phyloP scores from a whole-genome alignment of 768 basidiomycete species.

The Suillus americanus region DNA sequence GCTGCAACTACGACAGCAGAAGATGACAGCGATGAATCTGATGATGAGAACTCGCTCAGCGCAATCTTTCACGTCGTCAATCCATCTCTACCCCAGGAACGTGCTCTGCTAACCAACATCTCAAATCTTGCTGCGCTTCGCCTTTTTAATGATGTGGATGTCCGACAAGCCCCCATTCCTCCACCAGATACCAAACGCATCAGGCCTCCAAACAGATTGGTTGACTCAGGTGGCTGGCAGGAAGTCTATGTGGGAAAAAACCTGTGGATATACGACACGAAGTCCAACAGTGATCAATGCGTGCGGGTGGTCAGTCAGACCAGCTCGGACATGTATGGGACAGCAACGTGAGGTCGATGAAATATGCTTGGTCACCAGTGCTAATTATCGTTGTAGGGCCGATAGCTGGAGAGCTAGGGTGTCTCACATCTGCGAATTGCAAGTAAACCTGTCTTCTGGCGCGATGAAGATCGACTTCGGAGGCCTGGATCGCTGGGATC shows the following conservation, averaged over 20 bases:
- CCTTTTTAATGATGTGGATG: conserved; percentile 69
- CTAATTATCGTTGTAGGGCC: conserved; percentile 45
- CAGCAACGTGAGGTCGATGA: conserved; percentile 64
- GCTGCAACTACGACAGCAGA: conserved; percentile 23
- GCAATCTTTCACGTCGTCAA: conserved; percentile 57
- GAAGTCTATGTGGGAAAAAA: conserved; percentile 69
- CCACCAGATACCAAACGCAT: conserved; percentile 46
- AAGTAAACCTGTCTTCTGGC: conserved; percentile 59
- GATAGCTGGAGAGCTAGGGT: conserved; percentile 81
- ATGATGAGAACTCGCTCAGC: conserved; percentile 34
- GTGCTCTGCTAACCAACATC: conserved; percentile 42
- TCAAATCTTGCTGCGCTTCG: conserved; percentile 70
- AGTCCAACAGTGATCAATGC: conserved; percentile 65
- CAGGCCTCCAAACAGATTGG: conserved; percentile 53
- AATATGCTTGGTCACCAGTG: neutral
- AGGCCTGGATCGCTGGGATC: conserved; percentile 74
- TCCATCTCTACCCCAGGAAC: conserved; percentile 41
- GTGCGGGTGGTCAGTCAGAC: conserved; percentile 62
- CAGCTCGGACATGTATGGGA: conserved; percentile 65
- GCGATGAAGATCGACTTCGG: conserved; percentile 75
- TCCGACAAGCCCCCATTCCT: conserved; percentile 51
- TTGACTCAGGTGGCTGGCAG: conserved; percentile 66
- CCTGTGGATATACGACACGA: conserved; percentile 74
- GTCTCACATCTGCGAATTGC: conserved; percentile 70
- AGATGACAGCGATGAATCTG: conserved; percentile 23